Conservation (phyloP, 2,329 filamentous ascomycete species). For the Ophiostoma novo-ulmi region DNA sequence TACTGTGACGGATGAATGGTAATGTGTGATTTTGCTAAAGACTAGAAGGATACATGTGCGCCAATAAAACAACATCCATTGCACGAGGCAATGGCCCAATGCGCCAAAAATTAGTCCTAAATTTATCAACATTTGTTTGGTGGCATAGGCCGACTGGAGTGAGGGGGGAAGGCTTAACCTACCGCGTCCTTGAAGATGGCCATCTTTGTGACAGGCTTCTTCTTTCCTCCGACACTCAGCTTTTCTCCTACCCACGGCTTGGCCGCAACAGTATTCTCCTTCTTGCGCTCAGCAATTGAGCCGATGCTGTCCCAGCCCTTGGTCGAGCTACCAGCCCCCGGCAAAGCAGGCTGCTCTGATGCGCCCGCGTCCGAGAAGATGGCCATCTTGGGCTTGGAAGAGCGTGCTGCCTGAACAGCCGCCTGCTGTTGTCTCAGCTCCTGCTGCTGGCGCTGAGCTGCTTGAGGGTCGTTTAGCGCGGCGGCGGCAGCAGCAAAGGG, state of each 20-base stretch:
- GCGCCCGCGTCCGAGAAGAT: slow-evolving; percentile 80
- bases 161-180: slow-evolving; percentile 44
- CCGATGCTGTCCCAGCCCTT: slow-evolving; percentile 92
- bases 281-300: slow-evolving; percentile 79
- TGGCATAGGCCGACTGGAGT: not conserved
- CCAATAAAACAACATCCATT: slow-evolving; percentile 32
- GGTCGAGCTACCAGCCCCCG: slow-evolving; percentile 45
- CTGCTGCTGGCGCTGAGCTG: slow-evolving; percentile 31
- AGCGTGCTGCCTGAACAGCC: slow-evolving; percentile 44
- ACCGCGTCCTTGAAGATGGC: slow-evolving; percentile 93
- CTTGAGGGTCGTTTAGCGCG: slow-evolving; percentile 58
- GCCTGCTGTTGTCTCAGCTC: slow-evolving; percentile 33
- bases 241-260: slow-evolving; percentile 92
- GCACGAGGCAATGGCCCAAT: slow-evolving; percentile 44
- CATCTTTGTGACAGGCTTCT: slow-evolving; percentile 77
- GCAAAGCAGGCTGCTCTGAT: slow-evolving; percentile 31
- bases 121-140: slow-evolving; percentile 71
- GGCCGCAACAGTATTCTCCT: slow-evolving; percentile 83
- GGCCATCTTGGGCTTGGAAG: slow-evolving; percentile 71
- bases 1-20: slow-evolving; percentile 65
- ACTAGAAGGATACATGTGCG: slow-evolving; percentile 46
- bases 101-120: slow-evolving; percentile 82
- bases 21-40: slow-evolving; percentile 54
- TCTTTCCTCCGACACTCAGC: slow-evolving; percentile 80
- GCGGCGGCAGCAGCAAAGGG: slow-evolving; percentile 62